These are phyloP conservation scores for Cryphonectria parasitica DNA, from an alignment of 2,329 filamentous ascomycete genomes.

Conservation along the genomic window DNA sequence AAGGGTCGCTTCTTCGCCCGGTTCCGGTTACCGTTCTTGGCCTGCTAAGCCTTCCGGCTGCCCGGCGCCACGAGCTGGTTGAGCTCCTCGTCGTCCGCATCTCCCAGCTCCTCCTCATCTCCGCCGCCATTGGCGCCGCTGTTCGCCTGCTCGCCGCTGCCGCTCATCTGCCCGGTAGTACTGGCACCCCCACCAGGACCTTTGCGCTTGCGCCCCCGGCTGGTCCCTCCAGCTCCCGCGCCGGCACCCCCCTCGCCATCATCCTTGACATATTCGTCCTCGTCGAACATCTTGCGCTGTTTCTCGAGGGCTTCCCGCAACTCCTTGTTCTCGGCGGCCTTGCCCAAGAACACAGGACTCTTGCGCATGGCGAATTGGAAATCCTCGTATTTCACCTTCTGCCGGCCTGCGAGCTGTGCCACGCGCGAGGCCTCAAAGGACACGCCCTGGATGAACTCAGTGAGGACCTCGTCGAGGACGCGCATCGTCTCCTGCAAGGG, in stretches of 20 bases:
- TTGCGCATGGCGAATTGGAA: conserved; percentile 92
- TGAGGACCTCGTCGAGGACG: conserved; percentile 91
- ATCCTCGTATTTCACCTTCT: conserved; percentile 98
- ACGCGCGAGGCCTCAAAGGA: conserved; percentile 87
- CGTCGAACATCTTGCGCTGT: conserved; percentile 75
- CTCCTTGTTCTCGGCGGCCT: conserved; percentile 86
- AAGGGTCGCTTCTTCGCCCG: conserved; percentile 11
- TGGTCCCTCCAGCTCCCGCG: conserved; percentile 2
- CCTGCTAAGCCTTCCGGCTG: conserved; percentile 25
- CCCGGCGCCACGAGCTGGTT: conserved; percentile 24
- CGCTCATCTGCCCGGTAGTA: not conserved
- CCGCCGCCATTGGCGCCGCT: conserved; percentile 10
- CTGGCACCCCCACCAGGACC: conserved; percentile 9
- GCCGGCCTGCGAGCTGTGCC: conserved; percentile 83
- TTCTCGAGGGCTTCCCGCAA: conserved; percentile 87
- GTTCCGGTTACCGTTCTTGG: not conserved
- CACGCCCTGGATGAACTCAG: conserved; percentile 93
- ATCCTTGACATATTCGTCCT: conserved; percentile 53
- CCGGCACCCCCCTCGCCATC: conserved; percentile 11
- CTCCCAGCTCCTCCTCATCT: conserved; percentile 29
- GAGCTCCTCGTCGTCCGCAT: conserved; percentile 28
- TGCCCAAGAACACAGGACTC: conserved; percentile 83
- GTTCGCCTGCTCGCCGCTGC: conserved; percentile 10
- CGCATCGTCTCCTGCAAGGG: conserved; percentile 84
- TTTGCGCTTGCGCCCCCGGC: conserved; percentile 23